Conservation (phyloP, 331 rosid genomes). For the Stylosanthes scabra region DNA sequence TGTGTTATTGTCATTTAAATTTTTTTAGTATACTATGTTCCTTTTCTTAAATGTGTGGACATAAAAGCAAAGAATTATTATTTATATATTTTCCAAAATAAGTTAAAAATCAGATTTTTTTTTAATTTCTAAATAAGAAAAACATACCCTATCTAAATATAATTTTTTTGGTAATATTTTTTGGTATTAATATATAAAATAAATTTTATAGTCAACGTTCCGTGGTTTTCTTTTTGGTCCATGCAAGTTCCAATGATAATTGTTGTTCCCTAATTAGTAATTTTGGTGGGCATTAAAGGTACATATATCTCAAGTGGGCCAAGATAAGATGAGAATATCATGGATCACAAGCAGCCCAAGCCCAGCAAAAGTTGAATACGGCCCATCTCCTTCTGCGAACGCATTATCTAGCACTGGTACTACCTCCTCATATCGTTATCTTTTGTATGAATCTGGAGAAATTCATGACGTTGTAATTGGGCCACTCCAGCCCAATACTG, state of each 20-base stretch:
- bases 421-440: conserved; percentile 49
- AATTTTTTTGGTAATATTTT: no score
- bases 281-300: conserved; percentile 51
- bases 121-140: no score
- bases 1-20: no score
- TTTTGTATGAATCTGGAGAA: conserved; percentile 51
- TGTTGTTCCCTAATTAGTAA: neutral
- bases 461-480: conserved; percentile 76
- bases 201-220: no score
- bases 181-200: no score
- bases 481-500: conserved; percentile 57
- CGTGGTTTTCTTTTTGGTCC: no score
- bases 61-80: no score
- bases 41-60: no score
- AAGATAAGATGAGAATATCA: conserved; percentile 66
- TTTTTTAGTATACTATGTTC: no score
- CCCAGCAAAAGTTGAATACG: conserved; percentile 53
- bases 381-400: conserved; percentile 54
- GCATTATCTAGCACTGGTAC: conserved; percentile 48
- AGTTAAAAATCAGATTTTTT: no score
- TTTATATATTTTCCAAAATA: no score
- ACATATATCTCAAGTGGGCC: conserved; percentile 78
- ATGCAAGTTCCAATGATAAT: neutral
- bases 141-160: no score
- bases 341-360: conserved; percentile 66